Evolutionary conservation across 371 early-diverging fungal species (phyloP).

Genomic region (Actinomortierella wolfii): DNA sequence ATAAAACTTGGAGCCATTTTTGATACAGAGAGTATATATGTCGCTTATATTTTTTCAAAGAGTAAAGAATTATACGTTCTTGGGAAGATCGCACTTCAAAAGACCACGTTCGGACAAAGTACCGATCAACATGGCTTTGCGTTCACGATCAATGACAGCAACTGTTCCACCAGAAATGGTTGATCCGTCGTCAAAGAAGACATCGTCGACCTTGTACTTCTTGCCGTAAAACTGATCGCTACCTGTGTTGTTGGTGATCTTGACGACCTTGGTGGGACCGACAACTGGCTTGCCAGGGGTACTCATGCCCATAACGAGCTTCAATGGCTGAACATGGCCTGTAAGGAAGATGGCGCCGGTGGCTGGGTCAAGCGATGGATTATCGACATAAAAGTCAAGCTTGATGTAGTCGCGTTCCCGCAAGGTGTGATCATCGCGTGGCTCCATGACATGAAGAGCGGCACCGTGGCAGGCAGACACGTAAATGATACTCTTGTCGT

Average conservation of each 20-base stretch:
- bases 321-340: conserved; percentile 38
- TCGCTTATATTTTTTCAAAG: background rate
- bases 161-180: conserved; percentile 47
- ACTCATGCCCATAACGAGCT: conserved; percentile 1
- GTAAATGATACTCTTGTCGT: conserved; percentile 36
- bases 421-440: conserved; percentile 34
- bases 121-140: conserved; percentile 39
- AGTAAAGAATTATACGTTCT: conserved; percentile 2
- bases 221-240: conserved; percentile 8
- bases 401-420: conserved; percentile 30
- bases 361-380: conserved; percentile 47
- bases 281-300: background rate
- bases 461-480: conserved; percentile 50
- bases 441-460: conserved; percentile 38
- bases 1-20: background rate
- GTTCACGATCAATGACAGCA: conserved; percentile 50
- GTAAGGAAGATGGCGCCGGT: conserved; percentile 48
- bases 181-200: conserved; percentile 48
- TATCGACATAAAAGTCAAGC: conserved; percentile 49
- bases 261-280: conserved; percentile 26
- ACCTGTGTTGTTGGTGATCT: conserved; percentile 25
- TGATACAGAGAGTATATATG: background rate
- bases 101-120: conserved; percentile 17
- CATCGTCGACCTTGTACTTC: conserved; percentile 44
- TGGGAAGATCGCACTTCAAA: conserved; percentile 22